Percentiles rank a stretch among this genome's conserved stretches.
Conservation (phyloP, 208 protist genomes). For the Acanthamoeba culbertsoni region DNA sequence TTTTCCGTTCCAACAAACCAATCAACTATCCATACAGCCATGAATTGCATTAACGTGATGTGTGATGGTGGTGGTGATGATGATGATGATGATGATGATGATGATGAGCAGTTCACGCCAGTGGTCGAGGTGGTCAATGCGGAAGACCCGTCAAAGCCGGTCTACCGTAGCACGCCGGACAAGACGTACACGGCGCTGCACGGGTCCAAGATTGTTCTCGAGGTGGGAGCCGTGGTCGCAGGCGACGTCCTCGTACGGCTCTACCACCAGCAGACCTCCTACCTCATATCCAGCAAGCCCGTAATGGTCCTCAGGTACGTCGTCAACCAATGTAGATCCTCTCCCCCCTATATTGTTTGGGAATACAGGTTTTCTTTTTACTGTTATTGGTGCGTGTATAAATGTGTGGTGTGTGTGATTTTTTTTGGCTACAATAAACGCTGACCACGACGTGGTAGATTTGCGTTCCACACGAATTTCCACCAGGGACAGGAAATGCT, state of each 20-base stretch:
- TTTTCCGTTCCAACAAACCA: neutral
- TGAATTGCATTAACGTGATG: neutral
- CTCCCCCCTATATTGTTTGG: neutral
- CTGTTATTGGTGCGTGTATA: neutral
- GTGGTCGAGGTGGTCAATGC: neutral
- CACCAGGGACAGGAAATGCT: neutral
- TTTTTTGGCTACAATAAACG: neutral
- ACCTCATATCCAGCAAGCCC: conserved; percentile 4
- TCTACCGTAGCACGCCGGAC: neutral
- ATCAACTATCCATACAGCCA: neutral
- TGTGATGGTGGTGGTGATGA: neutral
- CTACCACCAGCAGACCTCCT: conserved; percentile 28
- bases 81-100: neutral
- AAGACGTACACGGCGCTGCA: conserved; percentile 27
- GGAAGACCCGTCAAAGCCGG: neutral
- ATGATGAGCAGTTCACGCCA: neutral
- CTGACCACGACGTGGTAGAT: neutral
- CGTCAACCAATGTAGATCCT: neutral
- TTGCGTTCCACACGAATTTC: conserved; percentile 11
- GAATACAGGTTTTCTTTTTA: neutral
- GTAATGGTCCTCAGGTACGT: neutral
- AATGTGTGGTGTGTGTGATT: neutral
- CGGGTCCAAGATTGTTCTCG: neutral
- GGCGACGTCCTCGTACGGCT: conserved; percentile 6
- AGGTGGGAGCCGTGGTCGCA: neutral